Percentiles rank a stretch among this genome's conserved stretches.
phyloP scores from a whole-genome alignment of 2,329 filamentous ascomycete genomes.

The Domatiomyces globalis region DNA sequence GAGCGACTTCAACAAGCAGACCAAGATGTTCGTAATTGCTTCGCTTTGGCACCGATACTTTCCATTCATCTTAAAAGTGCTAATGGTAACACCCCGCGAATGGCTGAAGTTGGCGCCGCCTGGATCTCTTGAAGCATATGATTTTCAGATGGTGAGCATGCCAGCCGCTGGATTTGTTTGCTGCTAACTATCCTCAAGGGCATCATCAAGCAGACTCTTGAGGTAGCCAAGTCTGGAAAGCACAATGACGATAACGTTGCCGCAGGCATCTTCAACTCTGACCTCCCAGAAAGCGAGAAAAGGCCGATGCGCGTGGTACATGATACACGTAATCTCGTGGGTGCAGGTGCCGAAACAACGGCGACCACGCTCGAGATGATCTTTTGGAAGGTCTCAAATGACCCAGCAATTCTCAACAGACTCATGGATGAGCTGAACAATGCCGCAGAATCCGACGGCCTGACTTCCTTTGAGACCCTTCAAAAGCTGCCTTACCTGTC shows the following conservation, averaged over 20 bases:
- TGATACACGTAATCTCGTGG: slow-evolving; percentile 14
- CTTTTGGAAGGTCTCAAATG: neutral
- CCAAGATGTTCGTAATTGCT: slow-evolving; percentile 12
- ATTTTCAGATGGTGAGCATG: slow-evolving; percentile 13
- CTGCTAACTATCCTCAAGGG: neutral
- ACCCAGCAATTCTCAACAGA: neutral
- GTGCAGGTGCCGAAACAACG: slow-evolving; percentile 16
- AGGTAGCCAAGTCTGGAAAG: slow-evolving; percentile 6
- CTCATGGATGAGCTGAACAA: neutral
- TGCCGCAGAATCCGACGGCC: neutral
- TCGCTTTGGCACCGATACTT: slow-evolving; percentile 15
- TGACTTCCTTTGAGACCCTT: slow-evolving; percentile 8
- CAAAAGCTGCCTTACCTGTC: slow-evolving; percentile 31
- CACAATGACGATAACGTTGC: slow-evolving; percentile 16
- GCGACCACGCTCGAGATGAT: slow-evolving; percentile 11
- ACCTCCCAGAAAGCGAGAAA: slow-evolving; percentile 23
- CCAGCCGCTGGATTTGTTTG: too few relatives aligned
- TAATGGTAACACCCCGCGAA: slow-evolving; percentile 14
- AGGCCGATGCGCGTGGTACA: slow-evolving; percentile 19
- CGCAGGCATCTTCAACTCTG: slow-evolving; percentile 14
- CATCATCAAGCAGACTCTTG: slow-evolving; percentile 1
- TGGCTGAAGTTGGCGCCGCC: slow-evolving; percentile 3
- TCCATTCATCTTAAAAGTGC: slow-evolving; percentile 13
- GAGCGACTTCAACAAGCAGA: slow-evolving; percentile 13
- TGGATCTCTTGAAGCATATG: slow-evolving; percentile 4